Evolutionary conservation across 1,284 basidiomycete species (phyloP).

Genomic region (Microbotryum lychnidis-dioicae): DNA sequence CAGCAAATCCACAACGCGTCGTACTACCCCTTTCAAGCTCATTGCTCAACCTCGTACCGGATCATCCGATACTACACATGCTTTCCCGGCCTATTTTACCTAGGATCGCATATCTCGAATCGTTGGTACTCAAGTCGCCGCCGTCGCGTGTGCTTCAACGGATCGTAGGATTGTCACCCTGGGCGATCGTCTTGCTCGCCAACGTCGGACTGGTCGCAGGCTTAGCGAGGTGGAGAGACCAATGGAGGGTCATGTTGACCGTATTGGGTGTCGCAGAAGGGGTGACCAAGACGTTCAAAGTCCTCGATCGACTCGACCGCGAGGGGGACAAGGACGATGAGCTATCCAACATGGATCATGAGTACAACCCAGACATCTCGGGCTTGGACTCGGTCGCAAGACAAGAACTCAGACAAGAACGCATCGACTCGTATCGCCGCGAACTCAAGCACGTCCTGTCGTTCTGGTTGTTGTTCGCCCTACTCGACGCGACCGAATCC

Average conservation of each 20-base stretch:
- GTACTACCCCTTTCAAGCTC: no score
- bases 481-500: background rate
- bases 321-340: background rate
- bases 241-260: background rate
- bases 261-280: background rate
- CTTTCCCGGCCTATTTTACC: no score
- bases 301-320: background rate
- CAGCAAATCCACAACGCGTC: no score
- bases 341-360: background rate
- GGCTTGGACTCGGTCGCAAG: no score
- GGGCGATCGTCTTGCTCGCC: background rate
- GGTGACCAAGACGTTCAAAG: background rate
- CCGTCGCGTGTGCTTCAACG: no score
- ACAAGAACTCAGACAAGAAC: no score
- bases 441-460: conserved; percentile 1
- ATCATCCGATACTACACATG: no score
- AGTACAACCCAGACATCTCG: no score
- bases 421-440: no score
- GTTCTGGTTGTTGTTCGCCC: background rate
- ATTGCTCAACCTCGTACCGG: no score
- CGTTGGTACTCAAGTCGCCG: no score
- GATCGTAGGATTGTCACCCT: background rate
- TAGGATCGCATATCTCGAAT: no score
- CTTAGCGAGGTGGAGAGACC: background rate
- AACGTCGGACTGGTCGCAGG: background rate